A percentile compares a stretch with the other conserved stretches of the same genome.
Conservation (phyloP, 495 filamentous ascomycete genomes). For the Talaromyces borbonicus region DNA sequence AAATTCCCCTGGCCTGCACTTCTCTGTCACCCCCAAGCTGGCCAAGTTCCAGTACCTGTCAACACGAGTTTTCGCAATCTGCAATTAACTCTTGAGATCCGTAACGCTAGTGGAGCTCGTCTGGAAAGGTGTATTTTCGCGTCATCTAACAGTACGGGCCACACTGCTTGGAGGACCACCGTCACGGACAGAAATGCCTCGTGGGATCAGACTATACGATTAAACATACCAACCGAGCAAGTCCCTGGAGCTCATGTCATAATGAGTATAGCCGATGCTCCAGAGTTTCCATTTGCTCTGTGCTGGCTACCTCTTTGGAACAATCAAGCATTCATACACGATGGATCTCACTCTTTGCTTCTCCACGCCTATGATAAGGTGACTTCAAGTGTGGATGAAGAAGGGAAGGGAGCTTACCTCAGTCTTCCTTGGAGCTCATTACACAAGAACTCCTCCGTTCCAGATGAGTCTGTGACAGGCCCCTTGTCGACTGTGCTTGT, state of each 20-base stretch:
- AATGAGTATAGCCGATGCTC: conserved; percentile 77
- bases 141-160: conserved; percentile 61
- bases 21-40: conserved; percentile 68
- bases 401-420: conserved; percentile 72
- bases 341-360: conserved; percentile 71
- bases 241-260: conserved; percentile 80
- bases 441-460: conserved; percentile 52
- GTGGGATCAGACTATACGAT: conserved; percentile 82
- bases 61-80: conserved; percentile 59
- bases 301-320: conserved; percentile 93
- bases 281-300: conserved; percentile 77
- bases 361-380: conserved; percentile 87
- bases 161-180: conserved; percentile 81
- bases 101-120: conserved; percentile 63
- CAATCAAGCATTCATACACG: conserved; percentile 78
- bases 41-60: conserved; percentile 57
- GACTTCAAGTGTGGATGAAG: conserved; percentile 49
- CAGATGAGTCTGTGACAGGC: conserved; percentile 65
- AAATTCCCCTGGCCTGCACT: conserved; percentile 65
- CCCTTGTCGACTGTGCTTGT: conserved; percentile 66
- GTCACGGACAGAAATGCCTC: conserved; percentile 64
- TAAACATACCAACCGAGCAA: conserved; percentile 70
- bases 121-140: conserved; percentile 82
- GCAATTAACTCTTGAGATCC: conserved; percentile 83
- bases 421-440: conserved; percentile 66